Base-by-base conservation (phyloP, 1,139 yeast species). In the Sugiyamaella paludigena region DNA sequence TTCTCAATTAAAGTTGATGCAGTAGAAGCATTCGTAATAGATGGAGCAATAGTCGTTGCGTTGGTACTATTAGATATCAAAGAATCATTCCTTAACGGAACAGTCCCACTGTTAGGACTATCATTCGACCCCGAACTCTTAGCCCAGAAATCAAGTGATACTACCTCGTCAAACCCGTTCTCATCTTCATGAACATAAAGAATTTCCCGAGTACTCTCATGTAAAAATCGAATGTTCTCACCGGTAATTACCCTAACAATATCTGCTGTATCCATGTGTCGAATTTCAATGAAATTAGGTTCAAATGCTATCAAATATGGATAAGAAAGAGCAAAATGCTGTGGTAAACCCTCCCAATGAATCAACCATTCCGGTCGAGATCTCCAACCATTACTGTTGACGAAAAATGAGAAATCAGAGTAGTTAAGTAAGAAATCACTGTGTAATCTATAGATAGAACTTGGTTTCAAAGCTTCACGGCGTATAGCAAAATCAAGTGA, bases 301-400 rank as follows among this genome's bases (percentile, higher is more conserved):
- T 92, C 98, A 71, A 92, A 92, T 15, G 96, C 92, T 54, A 92
- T 73, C 51, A 92, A 74, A 65, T 89, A 92, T 4, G 98, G 98
- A 70, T 91, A 92, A 77, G 94, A 88, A 44, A 92, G 75, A 9
- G 97, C 95, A 67, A 92, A 88, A 54, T 84, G 84, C 62, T 86
- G 95, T 4, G 98, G 98, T 45, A 83, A 79, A 37, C 98, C 97
- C 70, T 92, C 98, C 98, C 98, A 92, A 65, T 86, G 84, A 48
- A 92, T 84, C 58, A 91, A 84, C 94, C 96, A 91, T 46, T 88
- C 92, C 44, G 92, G 91, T 56, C 92, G 81, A 26, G 95, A 84
- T 62, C 97, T 79, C 98, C 98, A 92, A 30, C 98, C 98, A 66
- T 91, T 91, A 52, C 87, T 78, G 62, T 92, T 91, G 58, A 92